Conservation (phyloP, 805 yeast species). For the Zygoascus bituminiphila region DNA sequence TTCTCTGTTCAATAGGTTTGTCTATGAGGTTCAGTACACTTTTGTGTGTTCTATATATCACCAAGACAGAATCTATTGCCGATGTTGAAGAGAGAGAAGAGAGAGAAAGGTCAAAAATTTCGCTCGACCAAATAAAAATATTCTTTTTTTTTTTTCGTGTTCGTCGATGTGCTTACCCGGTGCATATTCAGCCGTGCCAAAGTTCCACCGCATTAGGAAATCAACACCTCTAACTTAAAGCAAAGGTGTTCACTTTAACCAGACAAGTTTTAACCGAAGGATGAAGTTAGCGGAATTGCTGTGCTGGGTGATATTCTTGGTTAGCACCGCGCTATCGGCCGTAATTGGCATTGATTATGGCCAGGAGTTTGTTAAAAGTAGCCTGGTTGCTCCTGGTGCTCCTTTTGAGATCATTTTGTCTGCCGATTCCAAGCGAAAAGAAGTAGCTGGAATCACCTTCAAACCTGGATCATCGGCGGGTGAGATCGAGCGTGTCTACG, state of each 20-base stretch:
- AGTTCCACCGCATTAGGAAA: no score
- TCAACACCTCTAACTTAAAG: no score
- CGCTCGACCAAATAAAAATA: neutral
- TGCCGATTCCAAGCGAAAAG: slow-evolving; percentile 87
- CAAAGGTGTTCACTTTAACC: no score
- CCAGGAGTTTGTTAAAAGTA: slow-evolving; percentile 78
- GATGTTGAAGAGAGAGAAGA: neutral
- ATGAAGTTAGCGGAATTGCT: neutral
- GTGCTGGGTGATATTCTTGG: neutral
- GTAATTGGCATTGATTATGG: slow-evolving; percentile 87
- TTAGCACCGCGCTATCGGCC: slow-evolving; percentile 36
- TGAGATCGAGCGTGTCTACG: slow-evolving; percentile 56
- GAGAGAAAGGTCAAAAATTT: neutral
- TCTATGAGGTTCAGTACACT: neutral
- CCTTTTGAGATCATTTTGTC: slow-evolving; percentile 83
- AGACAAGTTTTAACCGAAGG: no score
- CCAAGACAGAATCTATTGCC: neutral
- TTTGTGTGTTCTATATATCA: neutral
- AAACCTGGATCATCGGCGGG: slow-evolving; percentile 30
- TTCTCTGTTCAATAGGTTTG: neutral
- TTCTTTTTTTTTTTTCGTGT: neutral
- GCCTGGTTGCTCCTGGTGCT: slow-evolving; percentile 82
- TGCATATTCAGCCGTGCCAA: neutral
- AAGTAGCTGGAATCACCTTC: slow-evolving; percentile 67
- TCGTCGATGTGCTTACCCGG: neutral